Percentiles rank a stretch among this genome's conserved stretches.
phyloP scores from a whole-genome alignment of 164 flowering plant species.

The Platanus orientalis region DNA sequence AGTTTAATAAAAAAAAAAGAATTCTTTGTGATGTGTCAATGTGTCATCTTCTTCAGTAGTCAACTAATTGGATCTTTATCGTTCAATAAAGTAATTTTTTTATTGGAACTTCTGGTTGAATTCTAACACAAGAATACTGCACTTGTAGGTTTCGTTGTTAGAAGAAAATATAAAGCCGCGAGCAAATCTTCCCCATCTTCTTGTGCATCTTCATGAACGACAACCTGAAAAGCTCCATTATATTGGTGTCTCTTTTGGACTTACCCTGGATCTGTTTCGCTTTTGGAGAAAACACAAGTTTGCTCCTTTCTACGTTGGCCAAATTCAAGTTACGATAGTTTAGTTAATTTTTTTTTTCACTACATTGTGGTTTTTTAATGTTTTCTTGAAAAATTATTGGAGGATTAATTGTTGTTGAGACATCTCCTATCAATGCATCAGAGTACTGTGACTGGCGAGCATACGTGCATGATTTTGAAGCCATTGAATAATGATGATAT shows the following conservation, averaged over 20 bases:
- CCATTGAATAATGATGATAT: conserved; percentile 76
- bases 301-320: conserved; percentile 86
- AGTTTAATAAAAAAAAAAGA: no score
- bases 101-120: not conserved
- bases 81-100: conserved; percentile 2
- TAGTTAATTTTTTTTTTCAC: not conserved
- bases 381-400: not conserved
- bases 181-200: conserved; percentile 74
- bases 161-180: conserved; percentile 84
- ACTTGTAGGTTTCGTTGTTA: conserved; percentile 66
- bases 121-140: conserved; percentile 3
- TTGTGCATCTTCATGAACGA: conserved; percentile 81
- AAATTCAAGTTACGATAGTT: conserved; percentile 55
- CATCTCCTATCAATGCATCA: conserved; percentile 25
- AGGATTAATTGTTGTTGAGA: conserved; percentile 8
- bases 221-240: conserved; percentile 88
- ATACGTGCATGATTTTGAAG: conserved; percentile 87
- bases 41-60: no score
- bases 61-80: not conserved
- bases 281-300: conserved; percentile 91
- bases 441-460: conserved; percentile 93
- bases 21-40: no score
- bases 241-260: conserved; percentile 95
- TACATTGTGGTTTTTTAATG: conserved; percentile 5
- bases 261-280: conserved; percentile 80